Evolutionary conservation across 2,329 filamentous ascomycete species (phyloP).

Genomic region (Colletotrichum noveboracense): DNA sequence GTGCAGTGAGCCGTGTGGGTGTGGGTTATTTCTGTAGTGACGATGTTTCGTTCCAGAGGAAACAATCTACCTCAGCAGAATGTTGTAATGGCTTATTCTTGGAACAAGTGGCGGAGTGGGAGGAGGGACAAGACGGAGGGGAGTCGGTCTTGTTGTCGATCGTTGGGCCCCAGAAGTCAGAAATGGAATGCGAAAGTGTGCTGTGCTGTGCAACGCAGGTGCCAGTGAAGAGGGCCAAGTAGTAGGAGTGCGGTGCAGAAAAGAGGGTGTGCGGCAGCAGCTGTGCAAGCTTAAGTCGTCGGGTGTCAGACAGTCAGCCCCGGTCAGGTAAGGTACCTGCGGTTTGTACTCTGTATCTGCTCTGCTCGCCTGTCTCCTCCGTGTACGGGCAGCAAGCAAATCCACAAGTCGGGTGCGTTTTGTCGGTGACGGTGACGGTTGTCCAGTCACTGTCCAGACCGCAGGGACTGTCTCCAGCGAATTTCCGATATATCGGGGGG

Average conservation of each 20-base stretch:
- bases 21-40: constrained; percentile 1
- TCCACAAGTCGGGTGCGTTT: not conserved
- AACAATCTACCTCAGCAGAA: constrained; percentile 6
- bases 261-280: constrained; percentile 15
- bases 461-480: constrained; percentile 9
- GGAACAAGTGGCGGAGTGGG: constrained; percentile 6
- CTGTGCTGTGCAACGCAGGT: not conserved
- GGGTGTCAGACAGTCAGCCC: constrained; percentile 16
- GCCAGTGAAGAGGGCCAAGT: not conserved
- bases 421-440: constrained; percentile 20
- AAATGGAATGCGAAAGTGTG: constrained; percentile 7
- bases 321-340: not conserved
- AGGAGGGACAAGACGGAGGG: not conserved
- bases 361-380: not conserved
- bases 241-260: constrained; percentile 17
- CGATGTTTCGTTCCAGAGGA: constrained; percentile 17
- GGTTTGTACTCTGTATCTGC: not conserved
- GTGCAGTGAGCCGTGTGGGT: not conserved
- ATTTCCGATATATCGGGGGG: constrained; percentile 21
- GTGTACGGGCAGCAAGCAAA: not conserved
- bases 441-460: constrained; percentile 15
- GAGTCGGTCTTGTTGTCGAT: constrained; percentile 9
- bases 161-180: constrained; percentile 1
- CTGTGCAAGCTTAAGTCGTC: constrained; percentile 17
- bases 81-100: constrained; percentile 11